Evolutionary conservation across 495 filamentous ascomycete genomes (phyloP).

Genomic region (Neurospora sp.): DNA sequence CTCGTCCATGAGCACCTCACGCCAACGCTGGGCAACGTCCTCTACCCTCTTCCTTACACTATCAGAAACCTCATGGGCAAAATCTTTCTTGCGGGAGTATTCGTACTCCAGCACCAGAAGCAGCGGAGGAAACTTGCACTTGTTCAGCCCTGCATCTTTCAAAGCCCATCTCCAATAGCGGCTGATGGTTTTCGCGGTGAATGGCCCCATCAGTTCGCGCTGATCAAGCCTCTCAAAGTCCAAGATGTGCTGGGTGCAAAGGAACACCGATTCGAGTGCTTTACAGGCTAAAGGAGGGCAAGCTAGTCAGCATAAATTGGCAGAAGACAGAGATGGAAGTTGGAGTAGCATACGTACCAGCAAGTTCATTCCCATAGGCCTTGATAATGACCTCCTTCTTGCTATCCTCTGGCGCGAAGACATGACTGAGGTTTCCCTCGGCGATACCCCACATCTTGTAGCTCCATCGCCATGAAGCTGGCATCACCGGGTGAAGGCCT

Average conservation of each 20-base stretch:
- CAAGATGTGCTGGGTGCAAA: constrained; percentile 17
- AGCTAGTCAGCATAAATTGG: neutral
- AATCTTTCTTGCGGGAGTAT: neutral
- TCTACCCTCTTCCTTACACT: constrained; percentile 10
- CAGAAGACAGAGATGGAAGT: neutral
- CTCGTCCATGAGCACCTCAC: constrained; percentile 3
- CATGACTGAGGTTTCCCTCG: constrained; percentile 13
- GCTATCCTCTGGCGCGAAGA: constrained; percentile 15
- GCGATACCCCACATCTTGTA: constrained; percentile 24
- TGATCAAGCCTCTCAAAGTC: constrained; percentile 19
- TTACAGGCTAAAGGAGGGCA: constrained; percentile 11
- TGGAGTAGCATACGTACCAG: constrained; percentile 8
- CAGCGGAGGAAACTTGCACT: constrained; percentile 1
- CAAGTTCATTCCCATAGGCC: constrained; percentile 13
- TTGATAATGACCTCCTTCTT: constrained; percentile 18
- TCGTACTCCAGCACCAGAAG: constrained; percentile 13
- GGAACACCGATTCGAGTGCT: constrained; percentile 21
- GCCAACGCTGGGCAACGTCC: constrained; percentile 11
- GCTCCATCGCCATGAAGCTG: constrained; percentile 18
- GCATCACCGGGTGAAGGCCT: constrained; percentile 22
- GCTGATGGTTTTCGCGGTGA: constrained; percentile 11
- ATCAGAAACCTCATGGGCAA: constrained; percentile 7
- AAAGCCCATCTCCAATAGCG: constrained; percentile 20
- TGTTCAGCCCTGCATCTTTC: constrained; percentile 11
- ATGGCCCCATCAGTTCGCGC: constrained; percentile 6